Percentiles rank a stretch among this genome's conserved stretches.
phyloP scores from a whole-genome alignment of 2,329 filamentous ascomycete species.

The Colletotrichum tabaci region DNA sequence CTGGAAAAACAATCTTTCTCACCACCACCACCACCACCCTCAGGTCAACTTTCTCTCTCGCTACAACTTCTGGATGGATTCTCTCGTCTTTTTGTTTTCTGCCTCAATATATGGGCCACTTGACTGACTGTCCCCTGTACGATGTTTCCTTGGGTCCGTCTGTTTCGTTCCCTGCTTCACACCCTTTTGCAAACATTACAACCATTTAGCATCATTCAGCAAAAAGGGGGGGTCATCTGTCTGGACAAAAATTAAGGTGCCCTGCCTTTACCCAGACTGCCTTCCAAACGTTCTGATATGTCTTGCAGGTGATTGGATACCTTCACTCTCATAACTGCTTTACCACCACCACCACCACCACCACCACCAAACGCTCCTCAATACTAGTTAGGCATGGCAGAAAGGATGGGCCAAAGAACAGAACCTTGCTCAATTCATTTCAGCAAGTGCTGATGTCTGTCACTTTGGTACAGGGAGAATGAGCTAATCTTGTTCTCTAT shows the following conservation, averaged over 20 bases:
- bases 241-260: not conserved
- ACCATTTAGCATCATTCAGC: slow-evolving; percentile 24
- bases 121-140: not conserved
- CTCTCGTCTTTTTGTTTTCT: not conserved
- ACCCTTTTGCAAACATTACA: slow-evolving; percentile 15
- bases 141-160: not conserved
- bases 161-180: slow-evolving; percentile 30
- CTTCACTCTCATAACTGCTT: slow-evolving; percentile 1
- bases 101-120: not conserved
- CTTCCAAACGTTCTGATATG: not conserved
- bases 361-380: not conserved
- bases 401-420: not conserved
- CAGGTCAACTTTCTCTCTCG: not conserved
- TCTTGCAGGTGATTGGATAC: slow-evolving; percentile 6
- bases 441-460: slow-evolving; percentile 12
- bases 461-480: not conserved
- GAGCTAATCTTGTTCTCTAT: too few species aligned
- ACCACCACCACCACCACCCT: not conserved
- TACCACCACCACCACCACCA: not conserved
- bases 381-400: not conserved
- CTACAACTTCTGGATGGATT: slow-evolving; percentile 19
- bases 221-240: not conserved
- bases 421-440: not conserved
- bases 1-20: not conserved
- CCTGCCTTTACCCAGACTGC: slow-evolving; percentile 10